phyloP scores from a whole-genome alignment of 495 filamentous ascomycete genomes.

The Annulohypoxylon nitens region DNA sequence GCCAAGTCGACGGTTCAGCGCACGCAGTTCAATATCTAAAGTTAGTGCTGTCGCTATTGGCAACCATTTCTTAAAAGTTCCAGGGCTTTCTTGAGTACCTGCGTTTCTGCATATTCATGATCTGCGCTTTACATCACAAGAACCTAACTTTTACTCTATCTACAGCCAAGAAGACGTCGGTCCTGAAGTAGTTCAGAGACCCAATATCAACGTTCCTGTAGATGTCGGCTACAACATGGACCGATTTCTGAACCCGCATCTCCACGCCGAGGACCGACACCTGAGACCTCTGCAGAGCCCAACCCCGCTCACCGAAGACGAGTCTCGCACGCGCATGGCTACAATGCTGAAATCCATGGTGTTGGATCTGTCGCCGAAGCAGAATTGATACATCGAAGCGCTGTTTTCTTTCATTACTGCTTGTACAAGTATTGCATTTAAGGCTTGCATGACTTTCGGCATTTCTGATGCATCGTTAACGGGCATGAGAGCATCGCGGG shows the following conservation, averaged over 20 bases:
- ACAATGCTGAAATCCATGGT: conserved; percentile 36
- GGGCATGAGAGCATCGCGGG: not conserved
- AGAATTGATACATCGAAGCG: conserved; percentile 10
- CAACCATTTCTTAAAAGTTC: conserved; percentile 6
- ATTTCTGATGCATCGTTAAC: not conserved
- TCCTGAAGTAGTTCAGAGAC: conserved; percentile 29
- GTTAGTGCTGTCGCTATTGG: conserved; percentile 14
- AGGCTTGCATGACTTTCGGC: not conserved
- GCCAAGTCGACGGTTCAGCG: conserved; percentile 41
- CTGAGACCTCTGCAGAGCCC: conserved; percentile 40
- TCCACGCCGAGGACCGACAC: conserved; percentile 45
- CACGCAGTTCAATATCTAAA: conserved; percentile 47
- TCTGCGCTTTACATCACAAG: not conserved
- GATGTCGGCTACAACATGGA: conserved; percentile 48
- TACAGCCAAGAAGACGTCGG: conserved; percentile 35
- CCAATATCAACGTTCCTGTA: conserved; percentile 43
- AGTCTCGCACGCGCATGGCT: conserved; percentile 49
- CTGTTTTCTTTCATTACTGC: not conserved
- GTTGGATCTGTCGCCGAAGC: conserved; percentile 22
- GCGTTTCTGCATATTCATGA: not conserved
- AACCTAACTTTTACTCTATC: not conserved
- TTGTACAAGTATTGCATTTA: not conserved
- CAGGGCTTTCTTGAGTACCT: not conserved
- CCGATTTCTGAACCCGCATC: conserved; percentile 49
- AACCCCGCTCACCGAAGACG: conserved; percentile 45